phyloP scores from a whole-genome alignment of 352 stramenopile genomes.

The Phytopythium kandeliae region DNA sequence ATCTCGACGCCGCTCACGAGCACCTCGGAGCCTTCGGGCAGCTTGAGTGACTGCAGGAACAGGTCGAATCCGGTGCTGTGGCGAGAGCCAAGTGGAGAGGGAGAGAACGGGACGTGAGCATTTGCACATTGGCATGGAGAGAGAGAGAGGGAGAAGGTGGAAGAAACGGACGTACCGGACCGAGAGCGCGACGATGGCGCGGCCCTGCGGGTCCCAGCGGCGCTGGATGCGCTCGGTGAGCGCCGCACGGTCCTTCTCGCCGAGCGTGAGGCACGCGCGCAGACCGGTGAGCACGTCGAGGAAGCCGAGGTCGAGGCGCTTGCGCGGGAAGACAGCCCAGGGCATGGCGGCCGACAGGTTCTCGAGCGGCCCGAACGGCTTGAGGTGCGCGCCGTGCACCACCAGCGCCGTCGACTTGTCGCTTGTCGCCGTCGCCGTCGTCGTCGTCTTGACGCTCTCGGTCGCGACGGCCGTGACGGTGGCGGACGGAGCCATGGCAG shows the following conservation, averaged over 20 bases:
- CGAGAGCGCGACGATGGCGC: conserved; percentile 62
- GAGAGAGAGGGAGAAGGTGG: not conserved
- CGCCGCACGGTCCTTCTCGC: conserved; percentile 48
- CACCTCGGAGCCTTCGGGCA: conserved; percentile 60
- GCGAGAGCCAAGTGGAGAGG: not conserved
- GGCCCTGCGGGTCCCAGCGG: conserved; percentile 55
- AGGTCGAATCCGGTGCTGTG: conserved; percentile 82
- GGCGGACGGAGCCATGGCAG: conserved; percentile 4
- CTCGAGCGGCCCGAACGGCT: conserved; percentile 45
- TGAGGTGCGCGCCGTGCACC: conserved; percentile 16
- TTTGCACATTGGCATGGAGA: not conserved
- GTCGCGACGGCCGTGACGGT: not conserved
- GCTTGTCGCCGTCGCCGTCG: not conserved
- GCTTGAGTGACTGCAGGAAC: conserved; percentile 63
- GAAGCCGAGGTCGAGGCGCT: conserved; percentile 79
- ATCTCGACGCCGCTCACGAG: conserved; percentile 82
- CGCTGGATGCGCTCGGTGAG: conserved; percentile 40
- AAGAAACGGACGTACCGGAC: conserved; percentile 37
- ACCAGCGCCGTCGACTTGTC: conserved; percentile 12
- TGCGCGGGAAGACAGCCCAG: conserved; percentile 77
- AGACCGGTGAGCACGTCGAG: conserved; percentile 51
- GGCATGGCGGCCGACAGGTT: conserved; percentile 46
- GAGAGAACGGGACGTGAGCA: not conserved
- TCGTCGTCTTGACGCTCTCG: not conserved
- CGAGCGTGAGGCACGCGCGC: conserved; percentile 43